Conservation (phyloP, 73 alveolate genomes). For the Effrenium voratum region DNA sequence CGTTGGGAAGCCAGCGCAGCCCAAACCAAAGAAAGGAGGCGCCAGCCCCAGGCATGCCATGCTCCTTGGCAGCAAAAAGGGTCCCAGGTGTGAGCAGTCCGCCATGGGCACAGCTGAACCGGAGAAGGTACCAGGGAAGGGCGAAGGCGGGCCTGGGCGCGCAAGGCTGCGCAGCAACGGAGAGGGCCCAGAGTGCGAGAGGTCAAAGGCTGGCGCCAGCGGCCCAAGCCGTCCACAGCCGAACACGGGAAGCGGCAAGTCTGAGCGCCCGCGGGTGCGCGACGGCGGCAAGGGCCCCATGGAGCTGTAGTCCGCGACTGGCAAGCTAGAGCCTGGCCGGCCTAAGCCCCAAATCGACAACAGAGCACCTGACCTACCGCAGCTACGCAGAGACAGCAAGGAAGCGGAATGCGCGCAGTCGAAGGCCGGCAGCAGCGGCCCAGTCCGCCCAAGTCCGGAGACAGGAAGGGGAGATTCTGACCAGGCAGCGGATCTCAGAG, state of each 20-base stretch:
- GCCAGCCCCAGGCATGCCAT: not conserved
- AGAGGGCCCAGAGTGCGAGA: not conserved
- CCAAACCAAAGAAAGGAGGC: not conserved
- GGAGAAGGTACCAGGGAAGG: constrained; percentile 10
- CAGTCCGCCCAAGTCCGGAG: not conserved
- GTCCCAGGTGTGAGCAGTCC: constrained; percentile 11
- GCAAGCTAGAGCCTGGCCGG: not conserved
- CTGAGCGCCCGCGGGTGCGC: not conserved
- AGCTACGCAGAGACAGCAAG: not conserved
- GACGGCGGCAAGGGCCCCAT: not conserved
- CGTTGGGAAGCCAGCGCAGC: not conserved
- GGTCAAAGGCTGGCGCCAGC: not conserved
- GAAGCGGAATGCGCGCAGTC: not conserved
- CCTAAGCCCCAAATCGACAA: not conserved
- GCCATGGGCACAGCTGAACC: not conserved
- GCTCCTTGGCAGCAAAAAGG: not conserved
- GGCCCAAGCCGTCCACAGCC: not conserved
- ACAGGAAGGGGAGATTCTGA: not conserved
- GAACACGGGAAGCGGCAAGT: not conserved
- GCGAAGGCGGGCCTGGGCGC: not conserved
- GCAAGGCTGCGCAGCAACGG: not conserved
- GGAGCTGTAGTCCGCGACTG: not conserved
- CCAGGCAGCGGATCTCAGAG: not conserved
- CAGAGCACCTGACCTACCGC: not conserved
- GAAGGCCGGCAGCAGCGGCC: not conserved